These are phyloP conservation scores for Gamsiella multidivaricata DNA, from an alignment of 192 early-diverging fungal genomes.

Conservation along the genomic window DNA sequence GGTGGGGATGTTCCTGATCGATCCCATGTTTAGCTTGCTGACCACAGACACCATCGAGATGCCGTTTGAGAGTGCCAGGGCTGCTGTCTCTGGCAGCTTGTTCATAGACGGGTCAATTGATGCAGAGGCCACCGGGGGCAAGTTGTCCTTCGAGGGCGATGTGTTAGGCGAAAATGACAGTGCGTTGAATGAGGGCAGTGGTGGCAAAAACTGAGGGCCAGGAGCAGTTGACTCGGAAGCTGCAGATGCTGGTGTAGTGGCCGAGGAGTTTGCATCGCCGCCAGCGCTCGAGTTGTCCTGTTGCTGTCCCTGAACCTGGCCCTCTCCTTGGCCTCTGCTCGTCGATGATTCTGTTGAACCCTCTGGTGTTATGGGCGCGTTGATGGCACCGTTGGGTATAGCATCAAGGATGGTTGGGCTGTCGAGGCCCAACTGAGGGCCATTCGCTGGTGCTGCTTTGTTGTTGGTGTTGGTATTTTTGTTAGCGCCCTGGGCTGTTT, in stretches of 20 bases:
- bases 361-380: neutral
- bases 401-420: neutral
- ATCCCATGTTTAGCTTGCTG: slow-evolving; percentile 27
- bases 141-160: slow-evolving; percentile 6
- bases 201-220: slow-evolving; percentile 13
- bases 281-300: neutral
- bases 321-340: neutral
- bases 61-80: slow-evolving; percentile 11
- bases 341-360: neutral
- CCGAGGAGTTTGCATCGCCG: neutral
- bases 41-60: slow-evolving; percentile 31
- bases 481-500: neutral
- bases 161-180: slow-evolving; percentile 6
- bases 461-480: slow-evolving; percentile 4
- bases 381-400: slow-evolving; percentile 12
- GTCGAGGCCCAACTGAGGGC: neutral
- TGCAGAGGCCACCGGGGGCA: neutral
- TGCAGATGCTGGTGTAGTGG: neutral
- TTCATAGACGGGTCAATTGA: slow-evolving; percentile 7
- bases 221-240: neutral
- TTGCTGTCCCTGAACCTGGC: slow-evolving; percentile 2
- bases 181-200: slow-evolving; percentile 12
- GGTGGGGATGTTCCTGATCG: slow-evolving; percentile 36
- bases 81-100: slow-evolving; percentile 37
- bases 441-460: neutral